A percentile compares a stretch with the other conserved stretches of the same genome.
These are phyloP conservation scores for Calycina herbarum DNA, from an alignment of 2,329 filamentous ascomycete genomes.

Conservation along the genomic window DNA sequence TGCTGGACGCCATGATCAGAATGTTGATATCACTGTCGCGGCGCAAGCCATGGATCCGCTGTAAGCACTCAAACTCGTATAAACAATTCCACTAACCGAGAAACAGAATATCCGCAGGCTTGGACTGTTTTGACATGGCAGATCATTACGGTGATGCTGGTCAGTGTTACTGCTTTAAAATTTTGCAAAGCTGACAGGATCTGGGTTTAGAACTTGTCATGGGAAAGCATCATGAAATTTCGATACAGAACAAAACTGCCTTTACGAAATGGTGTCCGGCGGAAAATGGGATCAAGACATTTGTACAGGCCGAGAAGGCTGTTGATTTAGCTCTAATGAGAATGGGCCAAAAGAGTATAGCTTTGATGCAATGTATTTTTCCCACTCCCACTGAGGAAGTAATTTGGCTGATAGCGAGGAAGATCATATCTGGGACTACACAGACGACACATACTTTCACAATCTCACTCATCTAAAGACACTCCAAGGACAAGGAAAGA, in stretches of 20 bases:
- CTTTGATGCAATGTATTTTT: neutral
- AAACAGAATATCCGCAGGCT: neutral
- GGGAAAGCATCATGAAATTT: neutral
- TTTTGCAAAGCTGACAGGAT: neutral
- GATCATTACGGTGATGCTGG: neutral
- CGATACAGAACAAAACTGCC: neutral
- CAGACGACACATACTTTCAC: slow-evolving; percentile 37
- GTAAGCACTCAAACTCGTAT: neutral
- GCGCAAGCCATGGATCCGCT: slow-evolving; percentile 14
- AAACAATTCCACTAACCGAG: neutral
- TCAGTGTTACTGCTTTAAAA: neutral
- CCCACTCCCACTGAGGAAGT: neutral
- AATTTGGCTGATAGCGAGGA: neutral
- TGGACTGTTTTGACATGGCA: neutral
- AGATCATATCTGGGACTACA: slow-evolving; percentile 39
- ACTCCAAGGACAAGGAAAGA: slow-evolving; percentile 33
- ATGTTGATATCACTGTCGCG: slow-evolving; percentile 19
- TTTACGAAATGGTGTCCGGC: neutral
- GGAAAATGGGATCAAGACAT: neutral
- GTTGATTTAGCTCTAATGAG: neutral
- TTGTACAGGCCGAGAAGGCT: neutral
- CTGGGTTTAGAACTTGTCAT: neutral
- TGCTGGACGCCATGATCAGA: slow-evolving; percentile 23
- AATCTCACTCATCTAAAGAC: slow-evolving; percentile 37
- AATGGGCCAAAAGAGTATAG: neutral